Evolutionary conservation across 2,329 filamentous ascomycete genomes (phyloP).

Genomic region (Paracoccidioides brasiliensis): DNA sequence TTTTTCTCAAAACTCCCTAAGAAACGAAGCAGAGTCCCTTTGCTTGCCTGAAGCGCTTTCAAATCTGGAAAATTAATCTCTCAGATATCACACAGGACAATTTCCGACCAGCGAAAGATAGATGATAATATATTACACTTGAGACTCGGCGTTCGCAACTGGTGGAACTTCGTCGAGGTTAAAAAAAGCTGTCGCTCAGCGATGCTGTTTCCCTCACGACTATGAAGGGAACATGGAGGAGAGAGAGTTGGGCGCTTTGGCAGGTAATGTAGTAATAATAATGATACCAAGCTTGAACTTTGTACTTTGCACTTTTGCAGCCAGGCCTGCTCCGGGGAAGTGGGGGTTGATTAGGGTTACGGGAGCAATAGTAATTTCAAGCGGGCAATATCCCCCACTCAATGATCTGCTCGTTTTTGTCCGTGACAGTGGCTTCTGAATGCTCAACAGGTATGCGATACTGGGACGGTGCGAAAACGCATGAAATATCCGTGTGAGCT

Average conservation of each 20-base stretch:
- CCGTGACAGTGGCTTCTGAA: background rate
- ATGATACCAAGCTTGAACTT: background rate
- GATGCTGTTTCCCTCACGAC: conserved; percentile 4
- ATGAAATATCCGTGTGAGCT: background rate
- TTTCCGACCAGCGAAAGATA: conserved; percentile 20
- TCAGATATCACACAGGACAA: background rate
- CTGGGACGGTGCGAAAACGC: background rate
- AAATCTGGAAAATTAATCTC: background rate
- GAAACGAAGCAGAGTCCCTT: background rate
- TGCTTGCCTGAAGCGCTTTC: background rate
- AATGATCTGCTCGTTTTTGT: background rate
- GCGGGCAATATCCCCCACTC: background rate
- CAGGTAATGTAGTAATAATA: background rate
- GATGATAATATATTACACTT: background rate
- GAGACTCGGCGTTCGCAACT: background rate
- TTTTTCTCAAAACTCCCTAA: background rate
- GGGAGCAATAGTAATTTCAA: background rate
- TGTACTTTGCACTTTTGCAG: background rate
- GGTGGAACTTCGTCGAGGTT: background rate
- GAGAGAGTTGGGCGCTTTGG: background rate
- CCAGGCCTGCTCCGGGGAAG: background rate
- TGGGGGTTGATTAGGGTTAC: background rate
- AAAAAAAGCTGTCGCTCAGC: conserved; percentile 7
- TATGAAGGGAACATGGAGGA: conserved; percentile 1
- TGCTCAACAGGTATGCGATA: background rate